Evolutionary conservation across 495 filamentous ascomycete species (phyloP).

Genomic region (Talaromyces borbonicus): DNA sequence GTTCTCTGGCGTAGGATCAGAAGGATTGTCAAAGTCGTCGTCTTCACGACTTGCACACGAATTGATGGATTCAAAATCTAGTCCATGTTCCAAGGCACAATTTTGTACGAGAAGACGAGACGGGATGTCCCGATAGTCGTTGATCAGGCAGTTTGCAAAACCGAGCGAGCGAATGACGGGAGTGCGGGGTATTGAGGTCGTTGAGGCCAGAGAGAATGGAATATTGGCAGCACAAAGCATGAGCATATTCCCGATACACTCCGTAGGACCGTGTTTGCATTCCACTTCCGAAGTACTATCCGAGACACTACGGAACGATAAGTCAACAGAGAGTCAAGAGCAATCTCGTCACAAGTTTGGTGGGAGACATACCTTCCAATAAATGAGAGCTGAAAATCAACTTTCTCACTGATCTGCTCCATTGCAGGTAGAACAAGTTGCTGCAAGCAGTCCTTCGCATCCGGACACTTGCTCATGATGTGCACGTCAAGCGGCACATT

Average conservation of each 20-base stretch:
- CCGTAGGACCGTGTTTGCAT: slow-evolving; percentile 81
- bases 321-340: background rate
- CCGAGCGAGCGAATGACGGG: slow-evolving; percentile 80
- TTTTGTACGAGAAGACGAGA: slow-evolving; percentile 61
- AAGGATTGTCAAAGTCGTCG: slow-evolving; percentile 49
- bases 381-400: slow-evolving; percentile 83
- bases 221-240: slow-evolving; percentile 79
- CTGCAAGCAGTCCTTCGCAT: slow-evolving; percentile 70
- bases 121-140: slow-evolving; percentile 64
- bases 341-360: background rate
- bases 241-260: slow-evolving; percentile 92
- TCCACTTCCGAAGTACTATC: slow-evolving; percentile 28
- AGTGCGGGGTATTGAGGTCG: slow-evolving; percentile 29
- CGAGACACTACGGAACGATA: slow-evolving; percentile 25
- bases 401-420: slow-evolving; percentile 68
- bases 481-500: slow-evolving; percentile 79
- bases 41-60: slow-evolving; percentile 51
- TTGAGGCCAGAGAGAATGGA: slow-evolving; percentile 39
- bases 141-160: slow-evolving; percentile 79
- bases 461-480: slow-evolving; percentile 93
- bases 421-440: slow-evolving; percentile 79
- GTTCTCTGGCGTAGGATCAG: slow-evolving; percentile 14
- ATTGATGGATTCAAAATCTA: slow-evolving; percentile 78
- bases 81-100: slow-evolving; percentile 81
- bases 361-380: slow-evolving; percentile 61